Evolutionary conservation across 169 alveolate genomes (phyloP), one percentile per base, ranked within the genome.

Genomic region (Theileria annulata): DNA sequence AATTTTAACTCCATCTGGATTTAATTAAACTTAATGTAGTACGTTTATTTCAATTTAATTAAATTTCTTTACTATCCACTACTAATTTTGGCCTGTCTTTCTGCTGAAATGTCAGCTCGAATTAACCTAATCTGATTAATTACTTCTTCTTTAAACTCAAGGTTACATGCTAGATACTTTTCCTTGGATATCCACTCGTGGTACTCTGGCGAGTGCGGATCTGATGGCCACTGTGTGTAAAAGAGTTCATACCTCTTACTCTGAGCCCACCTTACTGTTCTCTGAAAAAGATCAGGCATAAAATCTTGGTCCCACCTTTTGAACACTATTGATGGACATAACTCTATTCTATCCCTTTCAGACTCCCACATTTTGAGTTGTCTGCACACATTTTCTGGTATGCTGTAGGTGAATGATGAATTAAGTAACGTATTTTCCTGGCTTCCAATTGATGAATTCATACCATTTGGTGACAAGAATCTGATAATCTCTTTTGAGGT

Each of bases 331-430:
- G 95, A 82, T 47, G 88, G 90, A n/a, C 69, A 72, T 17, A 92
- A 88, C 28, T 90, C 84, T 42, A 94, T 77, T 23, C 97, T 83
- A 80, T 92, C 88, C 56, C 94, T 83, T 71, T 94, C 97, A 12
- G 92, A 87, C 73, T 94, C 97, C 97, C 97, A 94, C 89, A 94
- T 82, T 33, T 90, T 92, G 19, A 94, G 78, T 77, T 94, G 97
- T 2, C 93, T 90, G 47, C 85, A 83, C 49, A 94, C 97, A 77
- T 92, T 94, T 23, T 91, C 88, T 30, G 97, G 97, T 47, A 94
- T 78, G 33, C 74, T 86, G 35, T 91, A 23, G n/a, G 70, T 42
- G 30, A 30, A 48, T 13, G 58, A 42, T 19, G 59, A 78, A 27
- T 56, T 25, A 0, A 56, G 10, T 19, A 56, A n/a, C 10, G 35